Percentiles rank a stretch among this genome's conserved stretches.
Evolutionary conservation across 176 grass and related monocot species (phyloP).

Genomic region (Areca catechu): DNA sequence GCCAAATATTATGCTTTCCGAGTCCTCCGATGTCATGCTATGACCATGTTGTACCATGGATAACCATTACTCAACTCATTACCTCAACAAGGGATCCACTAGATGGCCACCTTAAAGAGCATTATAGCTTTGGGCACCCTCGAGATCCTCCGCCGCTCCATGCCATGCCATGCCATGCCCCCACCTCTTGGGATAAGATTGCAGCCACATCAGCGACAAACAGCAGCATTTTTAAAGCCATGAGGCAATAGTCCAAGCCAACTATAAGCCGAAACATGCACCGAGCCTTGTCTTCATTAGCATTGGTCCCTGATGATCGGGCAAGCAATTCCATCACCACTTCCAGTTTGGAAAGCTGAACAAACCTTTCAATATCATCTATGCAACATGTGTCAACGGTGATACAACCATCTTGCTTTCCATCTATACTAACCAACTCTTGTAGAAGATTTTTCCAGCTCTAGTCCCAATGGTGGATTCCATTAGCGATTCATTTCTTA

Average conservation of each 20-base stretch:
- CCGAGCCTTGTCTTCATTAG: slow-evolving; percentile 43
- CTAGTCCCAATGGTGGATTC: slow-evolving; percentile 61
- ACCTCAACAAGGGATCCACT: no score
- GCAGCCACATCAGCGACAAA: background rate
- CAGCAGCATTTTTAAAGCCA: slow-evolving; percentile 53
- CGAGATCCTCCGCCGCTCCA: no score
- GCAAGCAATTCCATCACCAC: slow-evolving; percentile 57
- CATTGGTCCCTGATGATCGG: slow-evolving; percentile 32
- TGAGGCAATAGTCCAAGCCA: slow-evolving; percentile 39
- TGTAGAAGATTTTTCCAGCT: slow-evolving; percentile 75
- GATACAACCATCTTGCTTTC: slow-evolving; percentile 36
- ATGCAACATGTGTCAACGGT: slow-evolving; percentile 70
- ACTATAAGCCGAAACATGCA: slow-evolving; percentile 41
- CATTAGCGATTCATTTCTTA: slow-evolving; percentile 49
- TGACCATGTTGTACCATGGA: no score
- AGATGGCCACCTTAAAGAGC: no score
- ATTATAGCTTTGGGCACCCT: no score
- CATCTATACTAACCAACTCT: slow-evolving; percentile 40
- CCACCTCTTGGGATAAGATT: slow-evolving; percentile 46
- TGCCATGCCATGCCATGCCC: slow-evolving; percentile 25
- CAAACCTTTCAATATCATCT: slow-evolving; percentile 53
- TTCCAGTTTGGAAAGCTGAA: slow-evolving; percentile 37
- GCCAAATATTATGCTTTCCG: no score
- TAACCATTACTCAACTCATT: no score
- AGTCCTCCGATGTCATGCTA: no score